These are phyloP conservation scores for Phialocephala sp. DNA, from an alignment of 2,329 filamentous ascomycete genomes.

Conservation along the genomic window DNA sequence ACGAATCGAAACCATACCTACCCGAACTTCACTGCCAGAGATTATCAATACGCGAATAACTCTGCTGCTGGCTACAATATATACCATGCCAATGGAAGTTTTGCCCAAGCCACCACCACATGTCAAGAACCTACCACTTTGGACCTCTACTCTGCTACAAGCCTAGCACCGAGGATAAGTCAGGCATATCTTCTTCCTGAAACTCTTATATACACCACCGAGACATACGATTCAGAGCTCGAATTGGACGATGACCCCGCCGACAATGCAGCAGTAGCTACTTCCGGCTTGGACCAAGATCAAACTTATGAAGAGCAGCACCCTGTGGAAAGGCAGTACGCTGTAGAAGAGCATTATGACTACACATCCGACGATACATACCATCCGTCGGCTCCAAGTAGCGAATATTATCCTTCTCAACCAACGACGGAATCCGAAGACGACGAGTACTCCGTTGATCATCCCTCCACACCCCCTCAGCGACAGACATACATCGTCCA, in stretches of 20 bases:
- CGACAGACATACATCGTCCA: background rate
- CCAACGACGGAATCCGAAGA: background rate
- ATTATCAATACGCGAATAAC: background rate
- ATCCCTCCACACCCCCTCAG: background rate
- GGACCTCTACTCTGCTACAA: background rate
- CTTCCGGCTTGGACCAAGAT: background rate
- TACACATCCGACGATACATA: background rate
- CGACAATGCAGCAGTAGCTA: background rate
- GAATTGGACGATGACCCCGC: background rate
- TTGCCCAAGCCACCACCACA: background rate
- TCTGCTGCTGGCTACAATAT: background rate
- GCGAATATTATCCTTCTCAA: background rate
- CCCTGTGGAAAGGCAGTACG: background rate
- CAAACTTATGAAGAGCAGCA: background rate
- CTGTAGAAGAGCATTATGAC: background rate
- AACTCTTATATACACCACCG: background rate
- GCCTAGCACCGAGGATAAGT: background rate
- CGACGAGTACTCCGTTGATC: background rate
- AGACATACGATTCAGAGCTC: background rate
- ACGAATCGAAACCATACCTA: background rate
- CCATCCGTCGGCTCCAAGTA: background rate
- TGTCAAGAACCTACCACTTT: background rate
- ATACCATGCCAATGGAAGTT: background rate
- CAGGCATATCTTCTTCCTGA: conserved; percentile 1
- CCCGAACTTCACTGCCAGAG: background rate